Conservation (phyloP, 495 filamentous ascomycete species). For the Aspergillus conjunctus region DNA sequence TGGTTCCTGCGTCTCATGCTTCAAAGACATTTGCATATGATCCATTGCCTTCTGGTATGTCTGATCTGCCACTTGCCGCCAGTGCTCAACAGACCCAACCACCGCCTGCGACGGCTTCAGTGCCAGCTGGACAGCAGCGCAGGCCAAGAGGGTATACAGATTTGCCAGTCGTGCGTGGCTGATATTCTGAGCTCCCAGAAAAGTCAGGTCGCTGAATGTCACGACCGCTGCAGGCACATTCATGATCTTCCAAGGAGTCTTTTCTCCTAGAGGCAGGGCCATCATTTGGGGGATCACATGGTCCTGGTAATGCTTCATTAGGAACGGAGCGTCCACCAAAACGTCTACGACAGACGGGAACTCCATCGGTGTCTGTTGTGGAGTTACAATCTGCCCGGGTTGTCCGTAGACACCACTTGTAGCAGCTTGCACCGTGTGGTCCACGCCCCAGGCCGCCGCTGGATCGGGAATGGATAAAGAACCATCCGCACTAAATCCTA, state of each 20-base stretch:
- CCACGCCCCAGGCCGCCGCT: background rate
- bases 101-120: constrained; percentile 19
- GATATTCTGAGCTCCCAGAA: constrained; percentile 31
- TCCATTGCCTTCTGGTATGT: constrained; percentile 35
- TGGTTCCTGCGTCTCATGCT: constrained; percentile 31
- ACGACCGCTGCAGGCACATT: constrained; percentile 37
- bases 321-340: constrained; percentile 29
- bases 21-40: constrained; percentile 37
- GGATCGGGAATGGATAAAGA: background rate
- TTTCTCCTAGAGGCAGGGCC: constrained; percentile 35
- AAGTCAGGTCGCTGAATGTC: constrained; percentile 35
- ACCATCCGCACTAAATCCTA: background rate
- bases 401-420: background rate
- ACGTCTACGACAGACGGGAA: constrained; percentile 17
- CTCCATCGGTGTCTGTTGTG: constrained; percentile 2
- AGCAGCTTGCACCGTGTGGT: background rate
- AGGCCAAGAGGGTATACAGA: constrained; percentile 36
- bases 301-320: constrained; percentile 39
- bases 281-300: constrained; percentile 36
- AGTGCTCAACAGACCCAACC: constrained; percentile 27
- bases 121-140: constrained; percentile 33
- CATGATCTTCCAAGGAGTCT: constrained; percentile 38
- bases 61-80: constrained; percentile 29
- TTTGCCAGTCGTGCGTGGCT: constrained; percentile 40
- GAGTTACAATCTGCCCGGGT: background rate